Percentiles rank a stretch among this genome's conserved stretches.
Conservation (phyloP, 2,329 filamentous ascomycete species). For the Aquanectria penicillioides region DNA sequence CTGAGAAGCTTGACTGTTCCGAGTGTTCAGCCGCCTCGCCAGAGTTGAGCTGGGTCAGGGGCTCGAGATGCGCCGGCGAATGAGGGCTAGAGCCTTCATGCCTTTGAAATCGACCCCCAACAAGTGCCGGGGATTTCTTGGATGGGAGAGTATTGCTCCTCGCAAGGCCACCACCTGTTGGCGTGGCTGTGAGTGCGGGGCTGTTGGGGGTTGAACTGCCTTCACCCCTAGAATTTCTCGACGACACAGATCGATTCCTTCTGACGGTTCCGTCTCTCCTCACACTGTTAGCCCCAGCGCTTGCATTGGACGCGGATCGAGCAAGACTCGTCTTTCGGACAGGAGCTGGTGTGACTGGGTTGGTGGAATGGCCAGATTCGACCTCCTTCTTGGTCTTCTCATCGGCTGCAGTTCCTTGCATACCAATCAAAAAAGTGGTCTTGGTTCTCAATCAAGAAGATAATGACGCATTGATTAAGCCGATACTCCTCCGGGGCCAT, state of each 20-base stretch:
- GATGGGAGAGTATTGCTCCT: slow-evolving; percentile 93
- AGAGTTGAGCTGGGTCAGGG: slow-evolving; percentile 48
- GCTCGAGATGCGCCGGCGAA: slow-evolving; percentile 50
- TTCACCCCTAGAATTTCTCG: slow-evolving; percentile 83
- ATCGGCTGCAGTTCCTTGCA: slow-evolving; percentile 98
- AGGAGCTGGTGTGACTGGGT: slow-evolving; percentile 57
- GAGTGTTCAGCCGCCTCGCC: slow-evolving; percentile 35
- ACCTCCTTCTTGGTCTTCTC: slow-evolving; percentile 75
- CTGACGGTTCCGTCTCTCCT: slow-evolving; percentile 82
- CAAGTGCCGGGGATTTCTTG: slow-evolving; percentile 81
- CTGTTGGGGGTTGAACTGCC: slow-evolving; percentile 76
- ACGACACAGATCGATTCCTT: slow-evolving; percentile 91
- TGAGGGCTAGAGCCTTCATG: slow-evolving; percentile 43
- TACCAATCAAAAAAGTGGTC: slow-evolving; percentile 98
- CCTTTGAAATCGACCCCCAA: slow-evolving; percentile 72
- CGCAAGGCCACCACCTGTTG: slow-evolving; percentile 65
- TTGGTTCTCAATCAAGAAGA: slow-evolving; percentile 98
- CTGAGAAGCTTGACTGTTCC: slow-evolving; percentile 43
- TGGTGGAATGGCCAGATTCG: slow-evolving; percentile 71
- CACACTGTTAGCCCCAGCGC: slow-evolving; percentile 87
- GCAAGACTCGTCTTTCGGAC: slow-evolving; percentile 60
- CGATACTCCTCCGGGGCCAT: slow-evolving; percentile 96
- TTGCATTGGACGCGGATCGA: slow-evolving; percentile 86
- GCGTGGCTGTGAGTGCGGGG: slow-evolving; percentile 63
- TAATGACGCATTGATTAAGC: slow-evolving; percentile 94